Evolutionary conservation across 805 yeast species (phyloP).

Genomic region (Saccharomycopsis sp.): DNA sequence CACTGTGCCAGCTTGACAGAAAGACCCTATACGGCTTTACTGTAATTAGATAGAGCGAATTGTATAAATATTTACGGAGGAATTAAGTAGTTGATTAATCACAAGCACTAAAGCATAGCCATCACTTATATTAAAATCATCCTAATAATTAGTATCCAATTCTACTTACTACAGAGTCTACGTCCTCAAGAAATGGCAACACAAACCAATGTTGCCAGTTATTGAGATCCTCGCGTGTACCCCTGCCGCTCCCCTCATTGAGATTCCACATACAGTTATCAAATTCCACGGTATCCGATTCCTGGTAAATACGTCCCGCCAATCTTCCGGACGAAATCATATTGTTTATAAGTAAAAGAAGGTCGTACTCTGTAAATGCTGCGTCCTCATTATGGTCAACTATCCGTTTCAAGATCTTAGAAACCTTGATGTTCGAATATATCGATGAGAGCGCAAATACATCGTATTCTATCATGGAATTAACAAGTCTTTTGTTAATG

Average conservation of each 20-base stretch:
- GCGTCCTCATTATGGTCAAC: not conserved
- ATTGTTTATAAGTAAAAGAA: not conserved
- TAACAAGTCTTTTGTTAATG: not conserved
- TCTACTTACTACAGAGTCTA: not conserved
- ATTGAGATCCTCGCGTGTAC: not conserved
- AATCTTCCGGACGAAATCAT: not conserved
- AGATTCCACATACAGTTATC: not conserved
- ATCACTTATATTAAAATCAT: too few relatives aligned
- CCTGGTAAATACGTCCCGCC: not conserved
- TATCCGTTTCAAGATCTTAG: not conserved
- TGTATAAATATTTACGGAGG: too few relatives aligned
- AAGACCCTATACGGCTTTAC: too few relatives aligned
- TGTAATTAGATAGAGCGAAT: too few relatives aligned
- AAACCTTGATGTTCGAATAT: not conserved
- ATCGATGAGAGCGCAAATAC: not conserved
- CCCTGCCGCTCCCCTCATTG: not conserved
- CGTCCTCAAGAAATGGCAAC: not conserved
- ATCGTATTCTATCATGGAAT: not conserved
- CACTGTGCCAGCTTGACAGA: too few relatives aligned
- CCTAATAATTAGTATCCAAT: too few relatives aligned
- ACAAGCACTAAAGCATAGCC: too few relatives aligned
- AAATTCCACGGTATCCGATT: not conserved
- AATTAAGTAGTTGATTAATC: too few relatives aligned
- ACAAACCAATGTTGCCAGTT: conserved; percentile 1
- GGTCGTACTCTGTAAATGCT: not conserved